Evolutionary conservation across 495 filamentous ascomycete species (phyloP).

Genomic region (Xylaria grammica): DNA sequence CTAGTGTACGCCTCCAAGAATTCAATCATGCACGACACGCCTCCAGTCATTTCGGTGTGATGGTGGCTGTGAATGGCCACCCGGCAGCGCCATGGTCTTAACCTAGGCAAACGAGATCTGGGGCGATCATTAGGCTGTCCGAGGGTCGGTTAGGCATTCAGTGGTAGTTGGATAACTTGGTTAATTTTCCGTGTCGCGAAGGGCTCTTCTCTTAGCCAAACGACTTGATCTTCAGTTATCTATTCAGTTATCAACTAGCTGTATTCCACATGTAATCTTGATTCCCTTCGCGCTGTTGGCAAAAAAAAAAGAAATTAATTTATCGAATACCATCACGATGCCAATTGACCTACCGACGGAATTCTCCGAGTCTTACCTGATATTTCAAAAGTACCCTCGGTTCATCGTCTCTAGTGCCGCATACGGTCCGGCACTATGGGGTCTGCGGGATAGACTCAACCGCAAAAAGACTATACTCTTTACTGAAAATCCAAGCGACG

Average conservation of each 20-base stretch:
- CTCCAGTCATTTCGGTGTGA: slow-evolving; percentile 19
- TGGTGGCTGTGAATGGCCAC: slow-evolving; percentile 1
- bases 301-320: too few species aligned
- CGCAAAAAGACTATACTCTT: slow-evolving; percentile 11
- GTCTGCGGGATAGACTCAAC: slow-evolving; percentile 9
- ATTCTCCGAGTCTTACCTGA: slow-evolving; percentile 12
- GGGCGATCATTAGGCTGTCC: background rate
- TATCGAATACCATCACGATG: background rate
- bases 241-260: too few species aligned
- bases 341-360: background rate
- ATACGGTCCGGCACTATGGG: slow-evolving; percentile 11
- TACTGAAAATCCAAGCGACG: slow-evolving; percentile 1
- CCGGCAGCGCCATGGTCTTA: background rate
- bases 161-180: background rate
- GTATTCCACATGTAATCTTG: too few species aligned
- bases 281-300: background rate
- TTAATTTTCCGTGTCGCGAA: background rate
- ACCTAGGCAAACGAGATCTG: background rate
- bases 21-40: too few species aligned
- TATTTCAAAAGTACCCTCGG: slow-evolving; percentile 14
- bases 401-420: slow-evolving; percentile 11
- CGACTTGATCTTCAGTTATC: too few species aligned
- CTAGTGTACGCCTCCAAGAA: too few species aligned
- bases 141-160: slow-evolving; percentile 4
- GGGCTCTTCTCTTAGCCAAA: background rate